These are phyloP conservation scores for Sisymbrium irio DNA, from an alignment of 345 rosid species.

Conservation along the genomic window DNA sequence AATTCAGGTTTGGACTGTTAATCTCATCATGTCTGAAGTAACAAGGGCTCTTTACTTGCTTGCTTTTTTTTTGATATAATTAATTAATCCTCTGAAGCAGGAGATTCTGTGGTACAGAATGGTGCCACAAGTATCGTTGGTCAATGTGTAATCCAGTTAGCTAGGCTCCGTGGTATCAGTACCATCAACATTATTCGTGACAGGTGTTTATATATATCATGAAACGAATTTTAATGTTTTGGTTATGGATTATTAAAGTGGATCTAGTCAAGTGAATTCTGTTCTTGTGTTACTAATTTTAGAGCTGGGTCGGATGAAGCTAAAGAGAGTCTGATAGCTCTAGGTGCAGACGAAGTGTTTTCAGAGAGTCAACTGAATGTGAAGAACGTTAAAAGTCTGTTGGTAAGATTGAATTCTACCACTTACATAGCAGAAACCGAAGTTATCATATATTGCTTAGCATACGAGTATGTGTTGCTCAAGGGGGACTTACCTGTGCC, in stretches of 20 bases:
- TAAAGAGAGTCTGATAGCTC: conserved; percentile 51
- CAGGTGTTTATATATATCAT: conserved; percentile 41
- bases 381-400: conserved; percentile 74
- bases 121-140: conserved; percentile 92
- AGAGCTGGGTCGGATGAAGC: conserved; percentile 77
- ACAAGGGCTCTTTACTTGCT: neutral
- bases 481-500: conserved; percentile 70
- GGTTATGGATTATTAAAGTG: neutral
- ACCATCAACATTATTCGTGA: conserved; percentile 80
- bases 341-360: conserved; percentile 83
- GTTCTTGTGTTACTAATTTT: conserved; percentile 25
- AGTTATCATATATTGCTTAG: neutral
- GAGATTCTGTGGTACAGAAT: conserved; percentile 85
- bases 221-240: neutral
- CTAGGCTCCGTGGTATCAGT: conserved; percentile 57
- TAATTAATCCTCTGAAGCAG: conserved; percentile 36
- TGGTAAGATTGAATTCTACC: conserved; percentile 44
- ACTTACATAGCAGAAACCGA: neutral
- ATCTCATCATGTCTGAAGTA: neutral
- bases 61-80: conserved; percentile 26
- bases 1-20: conserved; percentile 46
- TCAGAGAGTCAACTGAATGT: conserved; percentile 69
- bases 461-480: conserved; percentile 6
- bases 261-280: neutral
- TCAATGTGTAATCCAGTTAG: conserved; percentile 86